Evolutionary conservation across 306 rosid species (phyloP).

Genomic region (Quercus ilex): DNA sequence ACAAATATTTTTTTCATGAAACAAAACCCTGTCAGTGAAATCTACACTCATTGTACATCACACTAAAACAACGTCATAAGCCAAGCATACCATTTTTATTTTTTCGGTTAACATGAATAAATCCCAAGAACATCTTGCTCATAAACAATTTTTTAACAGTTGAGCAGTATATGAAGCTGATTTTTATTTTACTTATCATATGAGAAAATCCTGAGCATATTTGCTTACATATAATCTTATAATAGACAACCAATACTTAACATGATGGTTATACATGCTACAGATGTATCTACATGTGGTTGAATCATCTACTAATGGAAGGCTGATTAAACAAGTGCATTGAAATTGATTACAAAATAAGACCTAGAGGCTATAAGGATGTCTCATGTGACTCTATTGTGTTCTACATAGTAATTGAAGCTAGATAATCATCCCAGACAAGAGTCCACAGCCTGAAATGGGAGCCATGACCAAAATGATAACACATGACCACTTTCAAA

Average conservation of each 20-base stretch:
- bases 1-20: no score
- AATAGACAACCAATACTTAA: background rate
- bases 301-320: background rate
- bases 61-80: background rate
- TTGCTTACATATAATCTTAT: background rate
- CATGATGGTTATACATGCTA: background rate
- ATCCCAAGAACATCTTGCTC: no score
- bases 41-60: no score
- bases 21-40: no score
- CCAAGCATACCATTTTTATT: background rate
- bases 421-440: no score
- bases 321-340: background rate
- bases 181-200: no score
- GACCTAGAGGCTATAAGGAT: background rate
- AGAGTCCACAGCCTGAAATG: background rate
- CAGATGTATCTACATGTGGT: no score
- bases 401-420: no score
- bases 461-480: background rate
- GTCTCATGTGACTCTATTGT: background rate
- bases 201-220: no score
- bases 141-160: no score
- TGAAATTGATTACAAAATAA: background rate
- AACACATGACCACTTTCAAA: background rate
- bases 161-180: no score
- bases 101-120: background rate